Evolutionary conservation across 768 basidiomycete genomes (phyloP).

Genomic region (Kockovaella imperatae): DNA sequence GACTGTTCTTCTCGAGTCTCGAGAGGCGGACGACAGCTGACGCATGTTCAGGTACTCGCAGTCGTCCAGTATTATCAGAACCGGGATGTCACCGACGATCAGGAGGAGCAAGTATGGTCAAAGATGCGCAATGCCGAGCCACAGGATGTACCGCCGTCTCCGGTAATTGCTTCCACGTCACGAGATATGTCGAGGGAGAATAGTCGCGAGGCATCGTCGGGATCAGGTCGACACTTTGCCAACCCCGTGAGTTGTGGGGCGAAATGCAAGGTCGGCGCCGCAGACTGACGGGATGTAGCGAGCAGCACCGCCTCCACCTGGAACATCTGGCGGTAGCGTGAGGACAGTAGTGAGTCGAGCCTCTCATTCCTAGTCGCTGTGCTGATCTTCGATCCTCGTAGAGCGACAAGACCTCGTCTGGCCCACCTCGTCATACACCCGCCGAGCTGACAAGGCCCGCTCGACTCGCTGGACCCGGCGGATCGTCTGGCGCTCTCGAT

Average conservation of each 20-base stretch:
- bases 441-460: slow-evolving; percentile 24
- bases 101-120: slow-evolving; percentile 51
- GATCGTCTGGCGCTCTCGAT: slow-evolving; percentile 41
- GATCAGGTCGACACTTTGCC: slow-evolving; percentile 29
- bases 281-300: slow-evolving; percentile 18
- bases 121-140: slow-evolving; percentile 34
- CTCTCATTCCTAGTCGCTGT: background rate
- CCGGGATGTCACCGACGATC: slow-evolving; percentile 50
- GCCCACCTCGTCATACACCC: slow-evolving; percentile 23
- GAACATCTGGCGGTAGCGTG: slow-evolving; percentile 14
- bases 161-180: slow-evolving; percentile 7
- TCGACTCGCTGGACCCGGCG: slow-evolving; percentile 35
- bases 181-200: slow-evolving; percentile 36
- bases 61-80: slow-evolving; percentile 99
- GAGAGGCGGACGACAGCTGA: background rate
- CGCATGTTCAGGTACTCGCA: slow-evolving; percentile 56
- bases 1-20: background rate
- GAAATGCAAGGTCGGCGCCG: too few relatives aligned
- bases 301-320: slow-evolving; percentile 38
- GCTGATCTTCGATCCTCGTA: slow-evolving; percentile 5
- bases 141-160: slow-evolving; percentile 8
- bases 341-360: slow-evolving; percentile 2
- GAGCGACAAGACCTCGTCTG: slow-evolving; percentile 28
- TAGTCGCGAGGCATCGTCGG: slow-evolving; percentile 19
- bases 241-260: slow-evolving; percentile 44